Evolutionary conservation across 2,329 filamentous ascomycete species (phyloP), one percentile per base, ranked within the genome.

Genomic region (Akanthomyces muscarius): DNA sequence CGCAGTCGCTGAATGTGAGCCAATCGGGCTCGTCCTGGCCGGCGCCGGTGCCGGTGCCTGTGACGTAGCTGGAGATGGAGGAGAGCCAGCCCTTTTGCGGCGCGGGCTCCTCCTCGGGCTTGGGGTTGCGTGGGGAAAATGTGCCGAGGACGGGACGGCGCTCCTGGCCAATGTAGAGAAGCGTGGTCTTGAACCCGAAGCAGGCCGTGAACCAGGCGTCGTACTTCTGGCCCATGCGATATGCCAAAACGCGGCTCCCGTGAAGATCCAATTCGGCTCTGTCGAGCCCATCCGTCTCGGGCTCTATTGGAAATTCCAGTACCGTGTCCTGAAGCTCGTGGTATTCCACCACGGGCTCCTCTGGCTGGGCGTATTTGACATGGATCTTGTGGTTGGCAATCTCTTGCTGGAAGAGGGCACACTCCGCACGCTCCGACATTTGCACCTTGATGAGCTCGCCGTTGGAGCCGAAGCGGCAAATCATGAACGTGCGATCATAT

Each of bases 1-100:
- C 90, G 66, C 85, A 84, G 74, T 95, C 91, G 45, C 86, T 84
- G 74, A 94, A 95, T 2, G 84, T 85, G 50, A 94, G 81, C 70
- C 78, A 83, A 42, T 80, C 77, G 14, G 78, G 71, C 14, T 80
- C 65, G 3, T 54, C 36, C 42, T 51, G 14, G 23, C 48, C n/a
- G 11, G 38, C 14, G 36, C 48, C 21, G 45, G 30, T 11, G 33
- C 3, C 13, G 18, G 51, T n/a, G 13, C 68, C 67, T 47, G 67
- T 61, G 44, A 81, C 61, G 63, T 72, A 76, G 57, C 68, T 73
- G 38, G 70, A 68, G 45, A 78, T 66, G 33, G 68, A 70, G 10
- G 72, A 75, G 4, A 76, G 63, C 76, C 75, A 80, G n/a, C 70
- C 70, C 59, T 73, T 66, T 55, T 64, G 65, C 38, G 65, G 66